Percentiles rank a stretch among this genome's conserved stretches.
These are phyloP conservation scores for Zarea fungicola DNA, from an alignment of 2,329 filamentous ascomycete species.

Conservation along the genomic window DNA sequence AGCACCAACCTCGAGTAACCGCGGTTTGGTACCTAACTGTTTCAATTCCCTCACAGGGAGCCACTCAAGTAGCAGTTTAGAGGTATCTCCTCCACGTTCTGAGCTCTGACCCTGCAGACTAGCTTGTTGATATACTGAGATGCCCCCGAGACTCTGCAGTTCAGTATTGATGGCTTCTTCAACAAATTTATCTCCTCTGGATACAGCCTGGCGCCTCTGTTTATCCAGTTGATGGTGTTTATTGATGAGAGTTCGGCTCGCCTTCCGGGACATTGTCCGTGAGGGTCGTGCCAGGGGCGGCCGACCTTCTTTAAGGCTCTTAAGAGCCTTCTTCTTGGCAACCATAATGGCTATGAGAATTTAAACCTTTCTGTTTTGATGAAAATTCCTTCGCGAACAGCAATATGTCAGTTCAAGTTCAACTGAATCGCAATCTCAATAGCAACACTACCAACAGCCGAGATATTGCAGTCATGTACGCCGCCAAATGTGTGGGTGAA, in stretches of 20 bases:
- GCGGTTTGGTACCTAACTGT: slow-evolving; percentile 33
- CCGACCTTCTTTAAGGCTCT: slow-evolving; percentile 45
- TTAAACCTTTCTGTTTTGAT: no score
- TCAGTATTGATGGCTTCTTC: slow-evolving; percentile 46
- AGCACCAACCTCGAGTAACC: slow-evolving; percentile 84
- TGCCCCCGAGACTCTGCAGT: slow-evolving; percentile 53
- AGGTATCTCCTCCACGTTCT: slow-evolving; percentile 64
- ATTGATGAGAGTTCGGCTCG: slow-evolving; percentile 60
- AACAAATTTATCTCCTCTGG: slow-evolving; percentile 43
- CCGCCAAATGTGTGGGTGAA: no score
- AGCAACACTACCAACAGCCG: no score
- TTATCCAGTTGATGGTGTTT: slow-evolving; percentile 62
- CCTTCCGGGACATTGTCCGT: slow-evolving; percentile 58
- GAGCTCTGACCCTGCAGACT: slow-evolving; percentile 63
- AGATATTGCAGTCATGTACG: no score
- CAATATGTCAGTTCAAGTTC: no score
- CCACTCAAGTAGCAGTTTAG: slow-evolving; percentile 60
- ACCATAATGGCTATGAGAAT: slow-evolving; percentile 32
- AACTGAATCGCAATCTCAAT: no score
- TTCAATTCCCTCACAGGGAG: slow-evolving; percentile 33
- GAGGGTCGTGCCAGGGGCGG: slow-evolving; percentile 48
- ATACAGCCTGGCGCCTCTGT: slow-evolving; percentile 49
- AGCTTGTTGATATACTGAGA: slow-evolving; percentile 60
- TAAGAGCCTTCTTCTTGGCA: slow-evolving; percentile 39
- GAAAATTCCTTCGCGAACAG: no score